These are phyloP conservation scores for Saraca asoca DNA, from an alignment of 331 rosid genomes.

Conservation along the genomic window DNA sequence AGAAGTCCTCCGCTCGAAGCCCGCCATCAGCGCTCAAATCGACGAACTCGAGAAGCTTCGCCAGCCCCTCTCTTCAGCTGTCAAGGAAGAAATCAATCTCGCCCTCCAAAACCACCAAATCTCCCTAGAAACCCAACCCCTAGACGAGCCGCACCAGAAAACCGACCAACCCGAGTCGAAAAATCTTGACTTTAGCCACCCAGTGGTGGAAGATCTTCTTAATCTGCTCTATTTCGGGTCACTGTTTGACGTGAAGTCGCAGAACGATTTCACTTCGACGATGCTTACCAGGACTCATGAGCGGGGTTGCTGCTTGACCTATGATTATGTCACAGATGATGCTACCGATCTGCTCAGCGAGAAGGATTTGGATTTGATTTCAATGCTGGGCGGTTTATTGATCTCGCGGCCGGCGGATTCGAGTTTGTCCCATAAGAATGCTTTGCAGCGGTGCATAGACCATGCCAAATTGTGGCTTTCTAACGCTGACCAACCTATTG, in stretches of 20 bases:
- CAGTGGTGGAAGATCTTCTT: slow-evolving; percentile 64
- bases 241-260: slow-evolving; percentile 80
- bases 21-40: slow-evolving; percentile 53
- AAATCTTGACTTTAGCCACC: slow-evolving; percentile 28
- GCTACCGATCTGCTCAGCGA: slow-evolving; percentile 89
- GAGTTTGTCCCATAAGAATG: slow-evolving; percentile 76
- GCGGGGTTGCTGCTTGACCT: slow-evolving; percentile 91
- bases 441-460: slow-evolving; percentile 71
- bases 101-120: slow-evolving; percentile 43
- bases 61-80: slow-evolving; percentile 70
- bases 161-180: slow-evolving; percentile 15
- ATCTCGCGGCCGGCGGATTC: slow-evolving; percentile 80
- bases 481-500: slow-evolving; percentile 66
- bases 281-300: slow-evolving; percentile 92
- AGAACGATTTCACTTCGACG: slow-evolving; percentile 79
- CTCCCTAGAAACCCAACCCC: slow-evolving; percentile 28
- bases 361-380: slow-evolving; percentile 79
- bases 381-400: slow-evolving; percentile 60
- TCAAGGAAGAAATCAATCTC: slow-evolving; percentile 61
- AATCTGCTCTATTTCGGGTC: slow-evolving; percentile 86
- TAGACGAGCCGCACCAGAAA: background rate
- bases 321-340: slow-evolving; percentile 89
- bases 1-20: slow-evolving; percentile 78
- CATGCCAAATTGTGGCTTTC: slow-evolving; percentile 87
- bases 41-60: slow-evolving; percentile 95